Conservation (phyloP, 1,284 basidiomycete species). For the Sphagnurus paluster region DNA sequence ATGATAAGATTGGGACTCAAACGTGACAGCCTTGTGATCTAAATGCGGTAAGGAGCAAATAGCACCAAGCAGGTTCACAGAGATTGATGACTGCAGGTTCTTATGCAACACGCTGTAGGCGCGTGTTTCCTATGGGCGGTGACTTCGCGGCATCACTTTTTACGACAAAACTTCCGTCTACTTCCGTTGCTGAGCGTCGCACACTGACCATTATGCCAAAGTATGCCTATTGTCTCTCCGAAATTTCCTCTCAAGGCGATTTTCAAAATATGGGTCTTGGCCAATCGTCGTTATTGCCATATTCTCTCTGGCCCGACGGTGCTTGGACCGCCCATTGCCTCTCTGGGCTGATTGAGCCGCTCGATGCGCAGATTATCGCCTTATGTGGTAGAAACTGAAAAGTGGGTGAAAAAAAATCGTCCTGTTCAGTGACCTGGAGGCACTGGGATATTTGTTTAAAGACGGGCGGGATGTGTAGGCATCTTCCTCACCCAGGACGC, state of each 20-base stretch:
- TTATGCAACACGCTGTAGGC: too few relatives aligned
- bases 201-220: conserved; percentile 3
- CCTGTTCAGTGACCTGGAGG: conserved; percentile 7
- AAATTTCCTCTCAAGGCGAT: conserved; percentile 19
- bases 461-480: conserved; percentile 3
- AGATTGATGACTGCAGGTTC: too few relatives aligned
- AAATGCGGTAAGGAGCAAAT: too few relatives aligned
- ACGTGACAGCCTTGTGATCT: too few relatives aligned
- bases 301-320: conserved; percentile 11
- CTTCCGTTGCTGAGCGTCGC: conserved; percentile 3
- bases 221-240: neutral
- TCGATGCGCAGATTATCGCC: conserved; percentile 9
- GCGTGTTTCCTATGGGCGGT: too few relatives aligned
- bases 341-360: conserved; percentile 18
- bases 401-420: conserved; percentile 21
- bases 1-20: too few relatives aligned
- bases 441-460: conserved; percentile 14
- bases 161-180: conserved; percentile 2
- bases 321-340: conserved; percentile 19
- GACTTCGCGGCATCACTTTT: too few relatives aligned
- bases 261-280: conserved; percentile 11
- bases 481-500: conserved; percentile 8
- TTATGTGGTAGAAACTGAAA: conserved; percentile 16
- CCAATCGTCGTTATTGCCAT: conserved; percentile 22
- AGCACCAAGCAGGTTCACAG: too few relatives aligned